Percentiles rank a stretch among this genome's conserved stretches.
Conservation (phyloP, 202 grass and related monocot species). For the Miscanthus sacchariflorus region DNA sequence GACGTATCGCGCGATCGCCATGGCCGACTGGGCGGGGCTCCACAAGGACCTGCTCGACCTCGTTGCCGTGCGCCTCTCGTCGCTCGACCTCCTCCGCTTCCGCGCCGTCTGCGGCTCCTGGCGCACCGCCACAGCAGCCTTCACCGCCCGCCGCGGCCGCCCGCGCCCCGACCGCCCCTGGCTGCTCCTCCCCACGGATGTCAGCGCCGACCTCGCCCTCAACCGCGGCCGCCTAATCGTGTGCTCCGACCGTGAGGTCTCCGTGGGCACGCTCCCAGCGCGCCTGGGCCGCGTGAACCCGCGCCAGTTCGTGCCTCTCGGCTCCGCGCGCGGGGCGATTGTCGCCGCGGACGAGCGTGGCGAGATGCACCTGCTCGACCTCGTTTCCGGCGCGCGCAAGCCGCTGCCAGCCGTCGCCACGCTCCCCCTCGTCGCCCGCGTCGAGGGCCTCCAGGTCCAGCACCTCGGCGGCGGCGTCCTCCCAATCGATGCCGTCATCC, state of each 20-base stretch:
- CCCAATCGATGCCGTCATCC: constrained; percentile 31
- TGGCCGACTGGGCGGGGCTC: constrained; percentile 51
- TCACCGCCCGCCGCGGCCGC: constrained; percentile 29
- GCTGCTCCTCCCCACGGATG: constrained; percentile 49
- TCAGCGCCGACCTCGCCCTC: not conserved
- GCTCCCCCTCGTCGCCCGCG: constrained; percentile 42
- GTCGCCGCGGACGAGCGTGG: constrained; percentile 50
- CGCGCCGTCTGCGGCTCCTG: constrained; percentile 56
- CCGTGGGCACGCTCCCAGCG: constrained; percentile 49
- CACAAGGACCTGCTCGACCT: constrained; percentile 58
- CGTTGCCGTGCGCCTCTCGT: constrained; percentile 42
- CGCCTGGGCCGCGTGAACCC: constrained; percentile 40
- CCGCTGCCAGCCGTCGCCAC: constrained; percentile 27
- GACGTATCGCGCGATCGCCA: constrained; percentile 22
- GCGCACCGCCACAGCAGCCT: constrained; percentile 38
- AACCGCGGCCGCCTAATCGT: constrained; percentile 14
- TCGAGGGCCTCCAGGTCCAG: constrained; percentile 19
- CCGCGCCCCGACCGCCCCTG: constrained; percentile 51
- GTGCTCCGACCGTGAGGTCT: constrained; percentile 48
- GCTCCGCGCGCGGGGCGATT: constrained; percentile 51
- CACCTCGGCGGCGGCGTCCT: not conserved
- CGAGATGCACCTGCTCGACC: constrained; percentile 50
- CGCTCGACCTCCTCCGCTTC: constrained; percentile 56
- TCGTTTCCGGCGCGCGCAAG: constrained; percentile 31
- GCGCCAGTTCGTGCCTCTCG: constrained; percentile 43